phyloP scores from a whole-genome alignment of 805 yeast species.

The Metschnikowia similis region DNA sequence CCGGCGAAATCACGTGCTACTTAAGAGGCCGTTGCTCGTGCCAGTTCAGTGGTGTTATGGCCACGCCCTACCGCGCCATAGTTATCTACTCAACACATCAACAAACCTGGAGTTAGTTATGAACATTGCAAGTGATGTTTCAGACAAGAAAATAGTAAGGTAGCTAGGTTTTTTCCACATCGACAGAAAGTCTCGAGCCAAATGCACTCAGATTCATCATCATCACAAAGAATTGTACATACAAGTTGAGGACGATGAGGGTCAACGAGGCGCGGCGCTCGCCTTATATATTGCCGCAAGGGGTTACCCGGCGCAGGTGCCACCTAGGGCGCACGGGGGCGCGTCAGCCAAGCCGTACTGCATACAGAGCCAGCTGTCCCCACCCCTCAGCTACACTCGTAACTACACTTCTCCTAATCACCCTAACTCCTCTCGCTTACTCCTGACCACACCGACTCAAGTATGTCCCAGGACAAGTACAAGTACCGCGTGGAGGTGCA shows the following conservation, averaged over 20 bases:
- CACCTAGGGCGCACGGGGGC: not conserved
- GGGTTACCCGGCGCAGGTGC: conserved; percentile 6
- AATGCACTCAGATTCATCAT: conserved; percentile 98
- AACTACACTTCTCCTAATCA: not conserved
- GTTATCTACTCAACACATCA: too few species aligned
- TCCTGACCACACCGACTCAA: not conserved
- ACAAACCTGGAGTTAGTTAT: not conserved
- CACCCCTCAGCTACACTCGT: not conserved
- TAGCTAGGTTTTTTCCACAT: conserved; percentile 99
- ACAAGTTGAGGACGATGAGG: not conserved
- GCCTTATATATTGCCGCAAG: not conserved
- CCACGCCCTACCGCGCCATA: too few species aligned
- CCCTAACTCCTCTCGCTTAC: too few species aligned
- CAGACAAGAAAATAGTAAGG: conserved; percentile 56
- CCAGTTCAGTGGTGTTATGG: too few species aligned
- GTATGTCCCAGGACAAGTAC: conserved; percentile 41
- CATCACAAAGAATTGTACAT: conserved; percentile 9
- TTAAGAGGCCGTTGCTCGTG: too few species aligned
- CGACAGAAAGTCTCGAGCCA: conserved; percentile 98
- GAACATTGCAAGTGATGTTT: conserved; percentile 4
- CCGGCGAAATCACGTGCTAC: too few species aligned
- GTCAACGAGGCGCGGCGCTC: not conserved
- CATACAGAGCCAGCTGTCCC: too few species aligned
- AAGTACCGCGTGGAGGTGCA: conserved; percentile 90
- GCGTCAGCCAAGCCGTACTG: not conserved